phyloP scores from a whole-genome alignment of 2,329 filamentous ascomycete species.

The Ceratocystis cubensis region DNA sequence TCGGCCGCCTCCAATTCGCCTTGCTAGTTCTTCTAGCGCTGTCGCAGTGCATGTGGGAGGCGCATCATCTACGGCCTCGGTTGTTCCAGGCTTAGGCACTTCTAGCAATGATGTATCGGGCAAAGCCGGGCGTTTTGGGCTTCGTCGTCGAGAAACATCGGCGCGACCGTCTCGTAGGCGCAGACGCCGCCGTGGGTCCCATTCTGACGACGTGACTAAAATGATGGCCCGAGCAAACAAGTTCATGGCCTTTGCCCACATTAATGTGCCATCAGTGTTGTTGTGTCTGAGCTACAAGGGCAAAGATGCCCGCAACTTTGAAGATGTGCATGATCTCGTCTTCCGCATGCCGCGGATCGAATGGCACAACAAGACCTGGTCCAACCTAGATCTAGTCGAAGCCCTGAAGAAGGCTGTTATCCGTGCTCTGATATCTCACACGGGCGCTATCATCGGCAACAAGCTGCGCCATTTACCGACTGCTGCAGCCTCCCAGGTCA shows the following conservation, averaged over 20 bases:
- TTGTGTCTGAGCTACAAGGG: constrained; percentile 95
- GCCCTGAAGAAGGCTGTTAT: constrained; percentile 91
- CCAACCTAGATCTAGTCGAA: constrained; percentile 84
- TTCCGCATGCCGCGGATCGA: constrained; percentile 90
- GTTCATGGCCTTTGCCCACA: constrained; percentile 94
- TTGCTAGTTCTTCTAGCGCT: background rate
- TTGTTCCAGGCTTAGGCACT: background rate
- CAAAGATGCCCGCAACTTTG: constrained; percentile 85
- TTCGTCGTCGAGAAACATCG: constrained; percentile 37
- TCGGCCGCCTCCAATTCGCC: constrained; percentile 23
- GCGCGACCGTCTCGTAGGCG: constrained; percentile 35
- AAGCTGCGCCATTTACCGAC: constrained; percentile 85
- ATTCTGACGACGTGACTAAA: constrained; percentile 80
- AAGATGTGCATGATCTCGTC: constrained; percentile 95
- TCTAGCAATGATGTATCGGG: background rate
- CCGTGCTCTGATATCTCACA: constrained; percentile 85
- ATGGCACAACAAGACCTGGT: constrained; percentile 98
- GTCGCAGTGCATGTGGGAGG: background rate
- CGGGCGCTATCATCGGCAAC: constrained; percentile 92
- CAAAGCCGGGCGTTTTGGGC: constrained; percentile 37
- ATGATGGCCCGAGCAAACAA: constrained; percentile 94
- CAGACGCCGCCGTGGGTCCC: constrained; percentile 30
- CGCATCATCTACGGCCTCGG: constrained; percentile 2
- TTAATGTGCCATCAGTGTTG: constrained; percentile 89
- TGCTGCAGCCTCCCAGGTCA: constrained; percentile 51